Evolutionary conservation across 495 filamentous ascomycete species (phyloP).

Genomic region (Aspergillus egyptiacus): DNA sequence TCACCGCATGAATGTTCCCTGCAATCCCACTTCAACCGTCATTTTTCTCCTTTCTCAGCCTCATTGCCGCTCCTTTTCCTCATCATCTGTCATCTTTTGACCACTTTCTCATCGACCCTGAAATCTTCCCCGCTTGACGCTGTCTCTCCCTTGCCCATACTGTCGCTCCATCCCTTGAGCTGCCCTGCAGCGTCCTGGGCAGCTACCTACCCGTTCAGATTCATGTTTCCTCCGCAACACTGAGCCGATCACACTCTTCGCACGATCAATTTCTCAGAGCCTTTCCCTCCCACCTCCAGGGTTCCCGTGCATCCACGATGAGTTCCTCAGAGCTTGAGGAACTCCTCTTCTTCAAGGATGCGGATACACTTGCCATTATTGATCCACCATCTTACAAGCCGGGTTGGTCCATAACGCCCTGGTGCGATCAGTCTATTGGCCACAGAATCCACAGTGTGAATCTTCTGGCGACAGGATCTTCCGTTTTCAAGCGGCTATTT

Average conservation of each 20-base stretch:
- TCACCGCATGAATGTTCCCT: too few relatives aligned
- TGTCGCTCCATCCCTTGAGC: too few relatives aligned
- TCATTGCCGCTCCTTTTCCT: not conserved
- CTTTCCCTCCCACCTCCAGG: too few relatives aligned
- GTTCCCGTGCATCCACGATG: not conserved
- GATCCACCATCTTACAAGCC: constrained; percentile 31
- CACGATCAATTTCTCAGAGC: too few relatives aligned
- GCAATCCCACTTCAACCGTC: too few relatives aligned
- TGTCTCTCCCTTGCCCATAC: not conserved
- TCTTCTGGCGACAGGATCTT: constrained; percentile 42
- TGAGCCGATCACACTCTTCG: too few relatives aligned
- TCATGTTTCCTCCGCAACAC: too few relatives aligned
- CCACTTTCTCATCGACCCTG: not conserved
- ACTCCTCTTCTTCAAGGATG: constrained; percentile 30
- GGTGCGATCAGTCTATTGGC: constrained; percentile 20
- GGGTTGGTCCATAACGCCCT: constrained; percentile 19
- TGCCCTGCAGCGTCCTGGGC: too few relatives aligned
- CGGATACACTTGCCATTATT: constrained; percentile 52
- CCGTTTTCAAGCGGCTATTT: constrained; percentile 45
- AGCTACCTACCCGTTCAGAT: not conserved
- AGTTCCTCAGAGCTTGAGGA: not conserved
- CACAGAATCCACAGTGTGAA: constrained; percentile 42
- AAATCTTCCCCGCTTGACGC: not conserved
- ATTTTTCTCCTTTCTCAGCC: not conserved
- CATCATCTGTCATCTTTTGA: not conserved